Conservation (phyloP, 345 rosid genomes). For the Litchi chinensis region DNA sequence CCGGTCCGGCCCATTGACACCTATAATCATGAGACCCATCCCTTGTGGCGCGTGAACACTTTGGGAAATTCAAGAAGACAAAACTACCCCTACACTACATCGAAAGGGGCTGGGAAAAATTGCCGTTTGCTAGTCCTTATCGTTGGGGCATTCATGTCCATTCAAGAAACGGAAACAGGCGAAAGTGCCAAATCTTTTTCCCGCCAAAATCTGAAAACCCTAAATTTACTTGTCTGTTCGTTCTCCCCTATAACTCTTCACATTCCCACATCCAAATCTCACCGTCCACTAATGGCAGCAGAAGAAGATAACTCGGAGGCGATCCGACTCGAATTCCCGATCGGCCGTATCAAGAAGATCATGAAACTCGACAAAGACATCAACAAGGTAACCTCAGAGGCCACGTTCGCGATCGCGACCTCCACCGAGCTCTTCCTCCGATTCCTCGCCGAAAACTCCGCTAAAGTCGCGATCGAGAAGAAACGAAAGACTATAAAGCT, state of each 20-base stretch:
- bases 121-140: not conserved
- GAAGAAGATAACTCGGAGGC: constrained; percentile 47
- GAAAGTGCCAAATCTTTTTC: constrained; percentile 2
- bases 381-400: constrained; percentile 84
- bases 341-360: constrained; percentile 72
- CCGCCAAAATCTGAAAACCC: constrained; percentile 28
- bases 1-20: too few species aligned
- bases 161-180: not conserved
- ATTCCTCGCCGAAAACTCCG: constrained; percentile 70
- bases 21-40: too few species aligned
- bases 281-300: constrained; percentile 45
- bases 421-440: constrained; percentile 73
- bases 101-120: not conserved
- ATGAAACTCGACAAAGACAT: constrained; percentile 88
- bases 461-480: constrained; percentile 56
- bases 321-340: constrained; percentile 56
- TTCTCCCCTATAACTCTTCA: not conserved
- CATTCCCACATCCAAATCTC: not conserved
- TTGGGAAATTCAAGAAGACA: not conserved
- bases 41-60: not conserved
- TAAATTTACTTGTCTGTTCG: not conserved
- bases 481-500: constrained; percentile 71
- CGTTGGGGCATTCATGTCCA: not conserved
- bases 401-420: constrained; percentile 60
- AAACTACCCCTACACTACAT: not conserved